Percentiles rank a stretch among this genome's conserved stretches.
phyloP scores from a whole-genome alignment of 129 eudicot genomes.

The Heracleum sosnowskyi region DNA sequence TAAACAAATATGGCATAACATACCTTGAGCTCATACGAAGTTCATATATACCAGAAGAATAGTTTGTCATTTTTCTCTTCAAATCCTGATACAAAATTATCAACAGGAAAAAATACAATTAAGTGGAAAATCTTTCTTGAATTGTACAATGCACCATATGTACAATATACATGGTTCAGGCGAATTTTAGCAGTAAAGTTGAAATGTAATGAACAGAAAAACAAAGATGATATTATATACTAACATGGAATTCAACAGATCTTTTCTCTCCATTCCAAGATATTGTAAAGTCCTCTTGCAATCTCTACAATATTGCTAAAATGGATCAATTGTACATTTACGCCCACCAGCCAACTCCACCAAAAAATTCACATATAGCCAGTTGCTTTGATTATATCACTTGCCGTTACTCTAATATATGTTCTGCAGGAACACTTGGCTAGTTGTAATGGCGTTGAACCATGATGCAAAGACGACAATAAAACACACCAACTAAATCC shows the following conservation, averaged over 20 bases:
- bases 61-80: background rate
- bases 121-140: background rate
- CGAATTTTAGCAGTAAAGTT: background rate
- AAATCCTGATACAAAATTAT: background rate
- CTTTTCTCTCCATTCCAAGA: background rate
- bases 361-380: background rate
- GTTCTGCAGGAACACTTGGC: background rate
- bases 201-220: background rate
- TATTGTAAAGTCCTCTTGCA: background rate
- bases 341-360: background rate
- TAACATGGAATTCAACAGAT: background rate
- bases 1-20: no score
- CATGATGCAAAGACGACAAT: background rate
- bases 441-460: background rate
- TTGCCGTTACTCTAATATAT: background rate
- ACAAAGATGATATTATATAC: no score
- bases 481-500: background rate
- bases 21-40: background rate
- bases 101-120: background rate
- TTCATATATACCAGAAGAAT: background rate
- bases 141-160: background rate
- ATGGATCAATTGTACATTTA: background rate
- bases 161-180: background rate
- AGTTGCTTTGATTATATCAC: background rate
- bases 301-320: background rate